phyloP scores from a whole-genome alignment of 495 filamentous ascomycete species.

The Sphaerosporella brunnea region DNA sequence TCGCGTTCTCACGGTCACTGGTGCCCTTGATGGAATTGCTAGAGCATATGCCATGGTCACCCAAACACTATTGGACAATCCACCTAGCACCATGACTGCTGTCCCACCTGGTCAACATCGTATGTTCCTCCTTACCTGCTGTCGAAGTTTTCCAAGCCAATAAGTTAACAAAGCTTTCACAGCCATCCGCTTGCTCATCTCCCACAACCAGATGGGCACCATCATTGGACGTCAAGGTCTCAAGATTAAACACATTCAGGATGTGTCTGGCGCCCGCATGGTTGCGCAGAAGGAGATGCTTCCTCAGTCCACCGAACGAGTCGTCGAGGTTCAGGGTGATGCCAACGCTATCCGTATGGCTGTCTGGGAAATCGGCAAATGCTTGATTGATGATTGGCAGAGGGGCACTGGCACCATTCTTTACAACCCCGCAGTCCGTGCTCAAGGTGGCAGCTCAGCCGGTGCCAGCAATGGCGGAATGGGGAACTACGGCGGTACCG shows the following conservation, averaged over 20 bases:
- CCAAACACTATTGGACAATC: conserved; percentile 75
- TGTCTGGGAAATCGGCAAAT: conserved; percentile 97
- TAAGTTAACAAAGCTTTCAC: too few relatives aligned
- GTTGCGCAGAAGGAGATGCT: conserved; percentile 99
- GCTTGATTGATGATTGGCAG: conserved; percentile 92
- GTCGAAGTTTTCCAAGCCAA: too few relatives aligned
- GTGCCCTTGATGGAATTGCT: conserved; percentile 65
- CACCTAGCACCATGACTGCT: conserved; percentile 34
- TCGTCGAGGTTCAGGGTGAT: conserved; percentile 88
- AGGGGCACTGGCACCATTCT: conserved; percentile 89
- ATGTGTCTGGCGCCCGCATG: conserved; percentile 92
- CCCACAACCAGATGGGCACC: conserved; percentile 98
- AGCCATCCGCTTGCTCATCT: conserved; percentile 96
- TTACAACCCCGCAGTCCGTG: conserved; percentile 88
- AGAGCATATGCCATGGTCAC: conserved; percentile 88
- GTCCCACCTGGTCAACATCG: conserved; percentile 55
- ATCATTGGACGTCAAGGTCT: conserved; percentile 91
- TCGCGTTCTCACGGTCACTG: conserved; percentile 87
- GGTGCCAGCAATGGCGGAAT: conserved; percentile 24
- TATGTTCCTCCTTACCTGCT: conserved; percentile 42
- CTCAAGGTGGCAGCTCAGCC: conserved; percentile 40
- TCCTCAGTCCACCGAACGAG: conserved; percentile 94
- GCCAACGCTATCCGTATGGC: conserved; percentile 89
- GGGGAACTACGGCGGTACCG: conserved; percentile 18
- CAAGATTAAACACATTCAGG: conserved; percentile 99